Evolutionary conservation across 2,329 filamentous ascomycete species (phyloP), one percentile per base, ranked within the genome.

Genomic region (Apiospora pterosperma): DNA sequence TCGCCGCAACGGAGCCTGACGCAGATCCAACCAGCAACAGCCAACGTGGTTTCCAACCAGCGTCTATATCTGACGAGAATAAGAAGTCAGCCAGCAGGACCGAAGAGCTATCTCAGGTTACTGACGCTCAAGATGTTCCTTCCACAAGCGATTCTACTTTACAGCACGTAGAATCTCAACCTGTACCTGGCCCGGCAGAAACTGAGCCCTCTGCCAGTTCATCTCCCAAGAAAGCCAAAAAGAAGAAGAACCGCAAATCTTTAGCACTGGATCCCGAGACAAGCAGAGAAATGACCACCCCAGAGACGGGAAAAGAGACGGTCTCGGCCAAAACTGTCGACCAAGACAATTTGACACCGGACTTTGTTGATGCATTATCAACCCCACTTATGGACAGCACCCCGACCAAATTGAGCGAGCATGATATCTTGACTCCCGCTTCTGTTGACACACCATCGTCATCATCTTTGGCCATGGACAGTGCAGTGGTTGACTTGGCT

Each of bases 211-310:
- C 59, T 10, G 31, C 8, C 7, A 59, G 39, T 23, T 28, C 55
- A 3, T 19, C 41, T n/a, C 38, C 67, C 12, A 69, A 71, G 64
- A 68, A 70, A 59, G 63, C 64, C 36, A 71, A 70, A 63, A 67
- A 69, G 63, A 67, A 66, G 41, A 67, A 72, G 59, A 68, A 69
- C 10, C 64, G 63, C 39, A 68, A 71, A 42, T 67, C 67, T 65
- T 68, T 68, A 60, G 31, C 42, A 60, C 19, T 19, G 23, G 66
- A 69, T 21, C 62, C 64, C 23, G 63, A 62, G 61, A 38, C 44
- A n/a, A 55, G 25, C 48, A 34, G 6, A 12, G 48, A 34, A 34
- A 34, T 12, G 3, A 34, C 19, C 28, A 28, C 16, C 14, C 11
- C 48, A 11, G 48, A 55, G 28, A 55, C 14, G 10, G 25, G 34